Conservation (phyloP, 345 rosid genomes). For the Viola odorata region DNA sequence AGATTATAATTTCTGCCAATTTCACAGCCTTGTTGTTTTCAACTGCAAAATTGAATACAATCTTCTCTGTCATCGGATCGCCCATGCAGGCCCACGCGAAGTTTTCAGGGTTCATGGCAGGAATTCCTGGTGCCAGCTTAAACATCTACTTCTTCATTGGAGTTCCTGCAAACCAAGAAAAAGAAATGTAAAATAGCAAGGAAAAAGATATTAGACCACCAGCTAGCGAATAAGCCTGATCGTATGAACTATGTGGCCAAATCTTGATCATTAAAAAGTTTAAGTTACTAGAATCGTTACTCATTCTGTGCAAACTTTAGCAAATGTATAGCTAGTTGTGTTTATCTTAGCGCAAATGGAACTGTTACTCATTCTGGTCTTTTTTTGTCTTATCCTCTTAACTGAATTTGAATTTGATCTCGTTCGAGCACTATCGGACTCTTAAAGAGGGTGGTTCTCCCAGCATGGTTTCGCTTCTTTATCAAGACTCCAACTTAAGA, state of each 20-base stretch:
- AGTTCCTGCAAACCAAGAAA: slow-evolving; percentile 6
- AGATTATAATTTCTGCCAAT: slow-evolving; percentile 9
- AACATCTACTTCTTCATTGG: slow-evolving; percentile 8
- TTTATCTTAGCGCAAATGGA: too few species aligned
- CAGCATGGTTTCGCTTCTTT: too few species aligned
- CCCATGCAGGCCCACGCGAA: slow-evolving; percentile 13
- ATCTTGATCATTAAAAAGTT: neutral
- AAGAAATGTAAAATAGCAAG: neutral
- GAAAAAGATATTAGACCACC: too few species aligned
- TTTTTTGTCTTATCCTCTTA: too few species aligned
- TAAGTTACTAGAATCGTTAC: neutral
- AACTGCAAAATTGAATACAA: neutral
- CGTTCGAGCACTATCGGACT: too few species aligned
- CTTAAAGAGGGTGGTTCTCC: too few species aligned
- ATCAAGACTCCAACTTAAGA: too few species aligned
- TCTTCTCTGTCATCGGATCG: neutral
- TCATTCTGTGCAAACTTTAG: neutral
- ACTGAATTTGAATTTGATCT: too few species aligned
- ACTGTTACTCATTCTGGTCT: too few species aligned
- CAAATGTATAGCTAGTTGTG: too few species aligned
- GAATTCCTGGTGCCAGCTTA: slow-evolving; percentile 12
- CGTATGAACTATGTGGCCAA: neutral
- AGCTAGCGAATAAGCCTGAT: neutral
- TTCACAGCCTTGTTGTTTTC: neutral
- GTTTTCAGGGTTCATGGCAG: slow-evolving; percentile 10